Conservation (phyloP, 2,329 filamentous ascomycete genomes). For the Ascosphaera apis region DNA sequence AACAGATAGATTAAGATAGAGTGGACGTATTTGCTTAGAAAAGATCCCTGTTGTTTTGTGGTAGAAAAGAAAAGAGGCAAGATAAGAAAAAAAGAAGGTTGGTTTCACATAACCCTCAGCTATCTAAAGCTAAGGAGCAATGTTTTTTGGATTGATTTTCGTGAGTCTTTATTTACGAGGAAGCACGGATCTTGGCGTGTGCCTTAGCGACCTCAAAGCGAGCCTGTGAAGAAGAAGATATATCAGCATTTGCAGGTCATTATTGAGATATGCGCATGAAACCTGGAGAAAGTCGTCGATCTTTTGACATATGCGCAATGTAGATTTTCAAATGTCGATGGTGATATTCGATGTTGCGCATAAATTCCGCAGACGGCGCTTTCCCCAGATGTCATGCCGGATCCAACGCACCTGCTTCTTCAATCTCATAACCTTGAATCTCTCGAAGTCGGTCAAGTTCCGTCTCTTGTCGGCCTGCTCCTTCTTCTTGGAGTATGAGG, state of each 20-base stretch:
- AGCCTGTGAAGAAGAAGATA: constrained; percentile 24
- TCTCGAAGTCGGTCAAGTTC: constrained; percentile 91
- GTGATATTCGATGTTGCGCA: neutral
- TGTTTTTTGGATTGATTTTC: no score
- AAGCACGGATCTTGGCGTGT: constrained; percentile 74
- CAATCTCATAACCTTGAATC: constrained; percentile 98
- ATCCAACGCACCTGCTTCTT: constrained; percentile 70
- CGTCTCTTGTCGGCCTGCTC: constrained; percentile 67
- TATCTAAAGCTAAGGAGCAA: no score
- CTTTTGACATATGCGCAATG: constrained; percentile 7
- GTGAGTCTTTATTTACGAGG: constrained; percentile 30
- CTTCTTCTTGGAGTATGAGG: constrained; percentile 85
- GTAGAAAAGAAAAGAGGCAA: no score
- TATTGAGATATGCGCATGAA: no score
- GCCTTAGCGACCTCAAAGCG: constrained; percentile 96
- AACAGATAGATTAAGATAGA: no score
- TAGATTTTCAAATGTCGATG: neutral
- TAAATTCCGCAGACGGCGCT: no score
- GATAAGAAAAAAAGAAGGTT: no score
- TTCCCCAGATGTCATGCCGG: neutral
- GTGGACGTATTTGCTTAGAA: no score
- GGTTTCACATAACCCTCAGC: no score
- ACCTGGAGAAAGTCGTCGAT: no score
- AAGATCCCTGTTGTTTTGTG: no score
- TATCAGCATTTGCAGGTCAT: no score